Conservation (phyloP, 192 early-diverging fungal species). For the Umbelopsis vinacea region DNA sequence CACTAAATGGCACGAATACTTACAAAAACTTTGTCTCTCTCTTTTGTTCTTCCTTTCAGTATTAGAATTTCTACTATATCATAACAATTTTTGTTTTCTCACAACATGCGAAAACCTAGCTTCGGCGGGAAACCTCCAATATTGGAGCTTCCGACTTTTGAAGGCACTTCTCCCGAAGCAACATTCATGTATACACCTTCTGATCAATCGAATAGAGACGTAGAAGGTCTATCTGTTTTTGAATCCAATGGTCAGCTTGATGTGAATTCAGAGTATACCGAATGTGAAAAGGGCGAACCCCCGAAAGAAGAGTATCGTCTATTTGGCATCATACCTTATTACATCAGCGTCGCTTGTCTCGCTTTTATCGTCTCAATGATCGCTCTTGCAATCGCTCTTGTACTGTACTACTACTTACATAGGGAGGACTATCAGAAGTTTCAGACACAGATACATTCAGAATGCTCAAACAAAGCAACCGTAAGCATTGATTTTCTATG, state of each 20-base stretch:
- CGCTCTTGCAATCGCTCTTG: conserved; percentile 6
- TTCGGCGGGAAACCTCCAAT: not conserved
- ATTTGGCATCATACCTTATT: not conserved
- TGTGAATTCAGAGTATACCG: not conserved
- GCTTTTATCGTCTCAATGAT: not conserved
- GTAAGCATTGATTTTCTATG: not conserved
- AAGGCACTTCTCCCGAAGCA: not conserved
- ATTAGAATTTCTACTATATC: too few species aligned
- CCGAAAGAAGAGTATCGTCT: too few species aligned
- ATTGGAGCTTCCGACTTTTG: not conserved
- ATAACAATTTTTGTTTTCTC: too few species aligned
- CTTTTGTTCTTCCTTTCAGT: too few species aligned
- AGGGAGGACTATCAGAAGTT: not conserved
- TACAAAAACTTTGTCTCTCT: too few species aligned
- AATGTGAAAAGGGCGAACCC: not conserved
- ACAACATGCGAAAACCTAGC: not conserved
- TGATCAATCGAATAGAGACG: not conserved
- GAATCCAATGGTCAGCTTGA: not conserved
- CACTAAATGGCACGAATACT: too few species aligned
- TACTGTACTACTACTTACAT: not conserved
- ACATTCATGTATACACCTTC: not conserved
- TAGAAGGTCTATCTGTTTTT: not conserved
- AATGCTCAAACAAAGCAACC: conserved; percentile 7
- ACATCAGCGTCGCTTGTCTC: not conserved
- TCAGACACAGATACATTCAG: not conserved